Conservation (phyloP, 2,329 filamentous ascomycete species). For the Xylariomycetidae sp. region DNA sequence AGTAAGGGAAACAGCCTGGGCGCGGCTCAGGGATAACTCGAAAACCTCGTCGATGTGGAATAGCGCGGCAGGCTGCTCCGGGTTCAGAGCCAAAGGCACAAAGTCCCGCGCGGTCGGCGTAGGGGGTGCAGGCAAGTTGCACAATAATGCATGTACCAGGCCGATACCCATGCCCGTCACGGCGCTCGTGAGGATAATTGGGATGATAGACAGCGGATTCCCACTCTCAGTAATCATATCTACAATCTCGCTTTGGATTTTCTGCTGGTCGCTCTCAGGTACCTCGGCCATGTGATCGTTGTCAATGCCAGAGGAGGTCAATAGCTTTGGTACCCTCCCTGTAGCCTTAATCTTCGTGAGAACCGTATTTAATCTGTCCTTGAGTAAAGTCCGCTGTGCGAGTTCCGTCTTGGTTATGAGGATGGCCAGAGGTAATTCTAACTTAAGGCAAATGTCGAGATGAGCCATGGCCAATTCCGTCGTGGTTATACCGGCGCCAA, state of each 20-base stretch:
- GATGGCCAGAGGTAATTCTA: constrained; percentile 73
- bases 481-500: constrained; percentile 48
- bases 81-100: constrained; percentile 50
- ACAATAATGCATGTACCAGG: constrained; percentile 75
- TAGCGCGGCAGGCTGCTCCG: constrained; percentile 57
- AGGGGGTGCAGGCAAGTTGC: constrained; percentile 66
- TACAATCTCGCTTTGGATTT: constrained; percentile 52
- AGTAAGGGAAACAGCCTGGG: constrained; percentile 33
- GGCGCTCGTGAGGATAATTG: constrained; percentile 83
- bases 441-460: constrained; percentile 76
- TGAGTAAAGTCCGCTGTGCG: constrained; percentile 67
- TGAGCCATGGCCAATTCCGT: constrained; percentile 74
- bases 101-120: constrained; percentile 49
- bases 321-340: constrained; percentile 68
- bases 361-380: constrained; percentile 66
- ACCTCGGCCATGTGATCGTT: constrained; percentile 53
- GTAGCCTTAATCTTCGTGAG: constrained; percentile 73
- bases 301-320: constrained; percentile 52
- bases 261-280: constrained; percentile 48
- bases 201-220: constrained; percentile 54
- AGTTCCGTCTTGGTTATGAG: constrained; percentile 89
- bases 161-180: constrained; percentile 80
- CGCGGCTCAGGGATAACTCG: constrained; percentile 62
- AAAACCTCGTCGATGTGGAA: constrained; percentile 94
- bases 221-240: constrained; percentile 40